Evolutionary conservation across 2,329 filamentous ascomycete species (phyloP).

Genomic region (Cordyceps pruinosa): DNA sequence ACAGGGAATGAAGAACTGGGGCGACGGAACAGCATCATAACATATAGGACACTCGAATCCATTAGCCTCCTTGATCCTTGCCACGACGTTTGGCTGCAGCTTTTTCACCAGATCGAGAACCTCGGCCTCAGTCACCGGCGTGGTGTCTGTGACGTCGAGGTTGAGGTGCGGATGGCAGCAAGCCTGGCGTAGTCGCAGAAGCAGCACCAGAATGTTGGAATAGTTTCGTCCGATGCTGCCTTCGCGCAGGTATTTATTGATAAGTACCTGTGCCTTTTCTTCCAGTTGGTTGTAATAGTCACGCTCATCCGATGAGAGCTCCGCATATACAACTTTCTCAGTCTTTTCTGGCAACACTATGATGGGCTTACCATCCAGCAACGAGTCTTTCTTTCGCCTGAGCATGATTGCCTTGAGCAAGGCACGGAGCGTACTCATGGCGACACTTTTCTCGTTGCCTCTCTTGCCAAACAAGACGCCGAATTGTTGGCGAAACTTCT

Average conservation of each 20-base stretch:
- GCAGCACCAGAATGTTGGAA: slow-evolving; percentile 69
- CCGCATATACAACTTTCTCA: slow-evolving; percentile 68
- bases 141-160: slow-evolving; percentile 29
- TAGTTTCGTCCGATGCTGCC: slow-evolving; percentile 64
- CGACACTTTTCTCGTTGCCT: slow-evolving; percentile 48
- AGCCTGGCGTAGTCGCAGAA: slow-evolving; percentile 76
- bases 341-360: slow-evolving; percentile 68
- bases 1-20: slow-evolving; percentile 73
- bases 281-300: slow-evolving; percentile 74
- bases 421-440: slow-evolving; percentile 66
- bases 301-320: slow-evolving; percentile 65
- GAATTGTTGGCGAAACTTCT: slow-evolving; percentile 51
- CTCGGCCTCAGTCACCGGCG: slow-evolving; percentile 36
- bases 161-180: slow-evolving; percentile 32
- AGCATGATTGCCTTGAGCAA: slow-evolving; percentile 75
- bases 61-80: slow-evolving; percentile 52
- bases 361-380: slow-evolving; percentile 75
- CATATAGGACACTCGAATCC: slow-evolving; percentile 78
- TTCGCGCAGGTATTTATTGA: slow-evolving; percentile 69
- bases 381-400: slow-evolving; percentile 72
- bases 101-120: slow-evolving; percentile 56
- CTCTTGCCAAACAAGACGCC: slow-evolving; percentile 30
- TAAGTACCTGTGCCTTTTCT: slow-evolving; percentile 56
- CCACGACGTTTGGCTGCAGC: slow-evolving; percentile 53
- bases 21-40: slow-evolving; percentile 67